These are phyloP conservation scores for Lactuca saligna DNA, from an alignment of 129 eudicot genomes.

Conservation along the genomic window DNA sequence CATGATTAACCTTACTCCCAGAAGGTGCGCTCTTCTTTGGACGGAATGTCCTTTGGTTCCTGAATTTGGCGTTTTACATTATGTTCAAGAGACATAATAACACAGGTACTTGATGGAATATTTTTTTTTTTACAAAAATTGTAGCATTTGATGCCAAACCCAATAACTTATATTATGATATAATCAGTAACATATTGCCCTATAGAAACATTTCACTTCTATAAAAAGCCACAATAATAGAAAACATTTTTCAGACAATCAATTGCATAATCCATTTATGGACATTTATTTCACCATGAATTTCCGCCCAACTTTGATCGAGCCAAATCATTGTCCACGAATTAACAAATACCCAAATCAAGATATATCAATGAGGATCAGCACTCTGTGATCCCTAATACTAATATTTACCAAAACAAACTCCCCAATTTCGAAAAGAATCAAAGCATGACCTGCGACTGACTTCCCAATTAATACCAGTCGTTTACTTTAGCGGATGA, in stretches of 20 bases:
- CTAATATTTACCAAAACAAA: neutral
- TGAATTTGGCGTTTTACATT: constrained; percentile 13
- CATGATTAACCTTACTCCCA: constrained; percentile 79
- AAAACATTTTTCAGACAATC: neutral
- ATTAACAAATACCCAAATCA: constrained; percentile 22
- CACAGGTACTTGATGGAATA: neutral
- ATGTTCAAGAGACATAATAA: neutral
- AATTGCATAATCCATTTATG: constrained; percentile 21
- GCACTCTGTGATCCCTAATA: constrained; percentile 18
- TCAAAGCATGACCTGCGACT: constrained; percentile 2
- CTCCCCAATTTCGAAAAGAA: constrained; percentile 7
- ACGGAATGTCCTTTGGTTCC: constrained; percentile 90
- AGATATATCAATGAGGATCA: neutral
- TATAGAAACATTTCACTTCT: neutral
- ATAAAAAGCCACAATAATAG: neutral
- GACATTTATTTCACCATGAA: neutral
- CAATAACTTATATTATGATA: neutral
- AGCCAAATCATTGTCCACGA: constrained; percentile 10
- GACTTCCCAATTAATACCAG: constrained; percentile 10
- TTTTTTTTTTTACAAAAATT: neutral
- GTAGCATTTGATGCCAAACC: neutral
- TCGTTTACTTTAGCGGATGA: neutral
- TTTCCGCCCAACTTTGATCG: constrained; percentile 11
- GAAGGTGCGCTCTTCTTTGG: constrained; percentile 97
- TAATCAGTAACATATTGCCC: neutral